Percentiles rank a stretch among this genome's conserved stretches.
Conservation (phyloP, 1,284 basidiomycete genomes). For the Austroboletus novae-zelandiae region DNA sequence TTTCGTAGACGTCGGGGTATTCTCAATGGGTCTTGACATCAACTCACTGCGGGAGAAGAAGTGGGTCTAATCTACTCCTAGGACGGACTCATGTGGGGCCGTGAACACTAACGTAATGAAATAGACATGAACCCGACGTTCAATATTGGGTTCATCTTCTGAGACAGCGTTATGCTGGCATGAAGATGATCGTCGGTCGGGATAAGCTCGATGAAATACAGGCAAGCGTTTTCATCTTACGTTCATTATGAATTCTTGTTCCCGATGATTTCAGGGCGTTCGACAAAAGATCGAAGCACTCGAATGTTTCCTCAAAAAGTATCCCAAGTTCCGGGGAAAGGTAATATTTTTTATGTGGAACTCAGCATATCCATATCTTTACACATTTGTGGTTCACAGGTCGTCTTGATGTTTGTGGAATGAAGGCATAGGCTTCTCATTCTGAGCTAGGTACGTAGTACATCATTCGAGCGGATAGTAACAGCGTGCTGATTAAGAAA, state of each 20-base stretch:
- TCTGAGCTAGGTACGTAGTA: slow-evolving; percentile 60
- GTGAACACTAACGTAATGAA: slow-evolving; percentile 11
- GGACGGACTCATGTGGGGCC: slow-evolving; percentile 1
- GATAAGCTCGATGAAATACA: no score
- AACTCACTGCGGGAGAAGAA: slow-evolving; percentile 64
- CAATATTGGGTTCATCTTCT: no score
- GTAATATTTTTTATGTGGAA: slow-evolving; percentile 29
- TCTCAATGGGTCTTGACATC: slow-evolving; percentile 90
- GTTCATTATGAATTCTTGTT: neutral
- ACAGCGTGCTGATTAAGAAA: slow-evolving; percentile 2
- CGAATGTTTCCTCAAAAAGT: slow-evolving; percentile 77
- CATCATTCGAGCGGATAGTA: neutral
- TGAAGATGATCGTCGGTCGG: no score
- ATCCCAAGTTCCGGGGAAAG: slow-evolving; percentile 78
- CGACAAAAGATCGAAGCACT: slow-evolving; percentile 83
- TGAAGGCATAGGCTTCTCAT: slow-evolving; percentile 68
- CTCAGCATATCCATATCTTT: neutral
- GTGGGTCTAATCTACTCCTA: no score
- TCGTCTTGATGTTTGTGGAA: slow-evolving; percentile 83
- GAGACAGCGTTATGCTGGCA: no score
- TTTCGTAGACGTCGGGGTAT: slow-evolving; percentile 83
- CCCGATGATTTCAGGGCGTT: slow-evolving; percentile 50
- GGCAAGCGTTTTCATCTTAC: neutral
- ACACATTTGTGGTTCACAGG: no score
- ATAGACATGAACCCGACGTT: slow-evolving; percentile 72